These are phyloP conservation scores for Penicillium oxalicum DNA, from an alignment of 2,329 filamentous ascomycete genomes.

Conservation along the genomic window DNA sequence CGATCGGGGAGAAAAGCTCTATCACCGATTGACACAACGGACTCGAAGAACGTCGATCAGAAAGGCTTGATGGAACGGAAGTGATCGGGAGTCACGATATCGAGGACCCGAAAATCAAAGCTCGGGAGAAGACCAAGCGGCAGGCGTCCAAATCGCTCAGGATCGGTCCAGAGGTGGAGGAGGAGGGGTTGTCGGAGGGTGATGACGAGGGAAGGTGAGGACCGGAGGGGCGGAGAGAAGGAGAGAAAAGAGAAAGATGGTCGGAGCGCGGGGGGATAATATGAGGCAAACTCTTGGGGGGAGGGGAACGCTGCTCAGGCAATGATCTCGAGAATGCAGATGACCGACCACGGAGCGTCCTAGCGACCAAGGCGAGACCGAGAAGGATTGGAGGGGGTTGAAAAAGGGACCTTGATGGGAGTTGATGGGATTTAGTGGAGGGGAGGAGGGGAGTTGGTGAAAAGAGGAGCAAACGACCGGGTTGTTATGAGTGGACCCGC, in stretches of 20 bases:
- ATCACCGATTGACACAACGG: constrained; percentile 11
- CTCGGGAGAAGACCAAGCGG: constrained; percentile 4
- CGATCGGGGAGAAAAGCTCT: constrained; percentile 19
- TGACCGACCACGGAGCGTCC: constrained; percentile 3
- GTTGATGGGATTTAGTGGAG: not conserved
- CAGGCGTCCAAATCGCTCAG: constrained; percentile 7
- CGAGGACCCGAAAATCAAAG: too few relatives aligned
- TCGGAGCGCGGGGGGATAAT: too few relatives aligned
- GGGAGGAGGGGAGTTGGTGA: constrained; percentile 8
- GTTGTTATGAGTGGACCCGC: constrained; percentile 22
- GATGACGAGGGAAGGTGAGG: constrained; percentile 13
- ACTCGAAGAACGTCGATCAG: too few relatives aligned
- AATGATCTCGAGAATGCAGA: not conserved
- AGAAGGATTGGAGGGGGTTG: not conserved
- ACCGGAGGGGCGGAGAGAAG: constrained; percentile 6
- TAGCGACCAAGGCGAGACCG: constrained; percentile 9
- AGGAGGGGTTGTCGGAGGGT: constrained; percentile 12
- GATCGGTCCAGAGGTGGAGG: constrained; percentile 11
- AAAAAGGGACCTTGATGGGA: too few relatives aligned
- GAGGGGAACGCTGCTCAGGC: constrained; percentile 12
- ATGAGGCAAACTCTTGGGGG: not conserved
- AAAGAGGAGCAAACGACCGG: constrained; percentile 14
- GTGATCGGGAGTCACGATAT: constrained; percentile 15
- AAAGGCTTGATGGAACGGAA: constrained; percentile 8
- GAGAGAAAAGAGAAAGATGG: constrained; percentile 1